phyloP scores from a whole-genome alignment of 2,329 filamentous ascomycete species.

The Dactylellina cionopaga region DNA sequence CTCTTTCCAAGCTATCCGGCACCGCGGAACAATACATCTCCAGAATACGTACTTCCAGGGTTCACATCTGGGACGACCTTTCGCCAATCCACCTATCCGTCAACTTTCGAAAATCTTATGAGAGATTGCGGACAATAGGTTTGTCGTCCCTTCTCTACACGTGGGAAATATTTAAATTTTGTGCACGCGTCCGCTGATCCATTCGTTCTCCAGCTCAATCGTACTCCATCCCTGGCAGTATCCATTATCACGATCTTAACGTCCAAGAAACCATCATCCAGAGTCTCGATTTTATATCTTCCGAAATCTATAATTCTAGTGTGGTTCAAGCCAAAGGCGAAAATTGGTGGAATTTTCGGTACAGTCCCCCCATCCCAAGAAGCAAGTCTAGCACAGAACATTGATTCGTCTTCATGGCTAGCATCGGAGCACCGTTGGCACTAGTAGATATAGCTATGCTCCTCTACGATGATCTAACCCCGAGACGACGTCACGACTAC shows the following conservation, averaged over 20 bases:
- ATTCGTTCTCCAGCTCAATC: conserved; percentile 37
- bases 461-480: conserved; percentile 50
- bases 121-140: conserved; percentile 43
- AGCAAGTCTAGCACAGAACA: too few relatives aligned
- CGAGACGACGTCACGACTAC: conserved; percentile 36
- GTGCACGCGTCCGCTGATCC: conserved; percentile 3
- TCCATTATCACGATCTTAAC: conserved; percentile 48
- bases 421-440: conserved; percentile 48
- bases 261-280: conserved; percentile 48
- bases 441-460: conserved; percentile 51
- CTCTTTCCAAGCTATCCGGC: conserved; percentile 43
- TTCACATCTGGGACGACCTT: conserved; percentile 53
- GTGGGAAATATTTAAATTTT: not conserved
- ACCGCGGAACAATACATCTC: conserved; percentile 48
- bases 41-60: conserved; percentile 32
- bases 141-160: not conserved
- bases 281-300: conserved; percentile 43
- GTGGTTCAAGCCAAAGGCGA: conserved; percentile 36
- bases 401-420: not conserved
- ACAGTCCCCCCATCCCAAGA: not conserved
- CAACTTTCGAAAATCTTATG: conserved; percentile 48
- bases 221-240: conserved; percentile 41
- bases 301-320: conserved; percentile 42
- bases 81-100: conserved; percentile 50
- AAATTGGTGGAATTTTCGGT: conserved; percentile 54